Base-by-base conservation (phyloP, 2,329 filamentous ascomycete genomes). In the Ceratocystis alfenasii region DNA sequence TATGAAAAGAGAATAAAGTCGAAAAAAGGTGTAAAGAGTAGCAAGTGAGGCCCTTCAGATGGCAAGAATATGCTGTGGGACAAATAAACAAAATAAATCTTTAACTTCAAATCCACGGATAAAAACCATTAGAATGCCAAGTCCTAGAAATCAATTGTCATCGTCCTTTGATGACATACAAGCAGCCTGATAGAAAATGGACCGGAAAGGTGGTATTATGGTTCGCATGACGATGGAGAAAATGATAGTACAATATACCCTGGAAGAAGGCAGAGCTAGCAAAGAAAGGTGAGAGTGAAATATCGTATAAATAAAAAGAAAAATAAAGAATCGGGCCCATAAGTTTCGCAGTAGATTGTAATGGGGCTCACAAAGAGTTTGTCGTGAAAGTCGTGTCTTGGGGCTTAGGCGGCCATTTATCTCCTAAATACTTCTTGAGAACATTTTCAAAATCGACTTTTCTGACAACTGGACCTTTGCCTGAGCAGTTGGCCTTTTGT, bases 401-500 rank as follows among this genome's bases (percentile, higher is more conserved):
- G 12, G 5, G 28, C 30, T 59, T 59, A 15, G 55, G 55, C 30
- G 55, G 55, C 55, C 65, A 69, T 25, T 77, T 74, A 68, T 76
- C 75, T 71, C 81, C 79, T 70, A 85, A 79, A 69, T 85, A 86
- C 73, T 85, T 85, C 68, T 79, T 82, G 76, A 93, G 81, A 64
- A 91, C 88, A 50, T 81, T 83, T 73, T 96, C 88, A 71, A 97
- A 95, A 72, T 97, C 92, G 65, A 85, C 84, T 76, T 95, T 87
- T 69, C 91, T 87, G 28, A 99, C 89, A 20, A 96, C 90, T 12
- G 95, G 90, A 17, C 94, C 93, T 20, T 82, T 87, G 70, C 95
- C 89, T 0, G 91, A 95, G 75, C 94, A 99, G 73, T 93, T 94
- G 67, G 94, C 94, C 78, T 99, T 99, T 74, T 92, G 89, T 69